Evolutionary conservation across 1,284 basidiomycete genomes (phyloP).

Genomic region (Cutaneotrichosporon sp.): DNA sequence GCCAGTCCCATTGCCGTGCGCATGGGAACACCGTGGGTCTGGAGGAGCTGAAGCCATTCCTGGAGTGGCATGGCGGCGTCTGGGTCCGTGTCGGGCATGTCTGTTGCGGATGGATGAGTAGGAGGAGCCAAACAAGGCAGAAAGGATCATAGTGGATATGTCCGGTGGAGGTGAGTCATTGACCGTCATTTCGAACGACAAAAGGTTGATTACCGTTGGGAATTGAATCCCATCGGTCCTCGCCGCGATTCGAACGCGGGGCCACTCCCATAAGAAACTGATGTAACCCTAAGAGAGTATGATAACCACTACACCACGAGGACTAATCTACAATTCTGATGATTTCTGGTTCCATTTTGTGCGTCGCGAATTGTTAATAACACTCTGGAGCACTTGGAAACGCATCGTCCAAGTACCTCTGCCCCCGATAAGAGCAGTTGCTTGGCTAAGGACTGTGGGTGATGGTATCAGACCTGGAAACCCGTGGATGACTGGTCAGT

Average conservation of each 20-base stretch:
- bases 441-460: too few relatives aligned
- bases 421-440: too few relatives aligned
- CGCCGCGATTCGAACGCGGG: slow-evolving; percentile 10
- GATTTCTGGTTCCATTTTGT: background rate
- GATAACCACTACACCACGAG: slow-evolving; percentile 1
- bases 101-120: background rate
- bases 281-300: slow-evolving; percentile 3
- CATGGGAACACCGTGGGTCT: slow-evolving; percentile 64
- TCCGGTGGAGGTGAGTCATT: background rate
- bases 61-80: slow-evolving; percentile 60
- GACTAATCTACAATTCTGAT: background rate
- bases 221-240: slow-evolving; percentile 3
- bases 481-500: too few relatives aligned
- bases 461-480: too few relatives aligned
- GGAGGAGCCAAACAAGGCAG: background rate
- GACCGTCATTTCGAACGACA: background rate
- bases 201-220: background rate
- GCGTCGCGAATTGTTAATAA: too few relatives aligned
- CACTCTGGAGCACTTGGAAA: too few relatives aligned
- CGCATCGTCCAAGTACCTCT: too few relatives aligned
- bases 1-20: slow-evolving; percentile 73
- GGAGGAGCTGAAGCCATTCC: slow-evolving; percentile 70
- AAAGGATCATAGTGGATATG: background rate
- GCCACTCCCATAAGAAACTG: slow-evolving; percentile 7
- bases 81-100: background rate